Percentiles rank a stretch among this genome's conserved stretches.
Conservation (phyloP, 2,329 filamentous ascomycete species). For the Reticulascus tulasneorum region DNA sequence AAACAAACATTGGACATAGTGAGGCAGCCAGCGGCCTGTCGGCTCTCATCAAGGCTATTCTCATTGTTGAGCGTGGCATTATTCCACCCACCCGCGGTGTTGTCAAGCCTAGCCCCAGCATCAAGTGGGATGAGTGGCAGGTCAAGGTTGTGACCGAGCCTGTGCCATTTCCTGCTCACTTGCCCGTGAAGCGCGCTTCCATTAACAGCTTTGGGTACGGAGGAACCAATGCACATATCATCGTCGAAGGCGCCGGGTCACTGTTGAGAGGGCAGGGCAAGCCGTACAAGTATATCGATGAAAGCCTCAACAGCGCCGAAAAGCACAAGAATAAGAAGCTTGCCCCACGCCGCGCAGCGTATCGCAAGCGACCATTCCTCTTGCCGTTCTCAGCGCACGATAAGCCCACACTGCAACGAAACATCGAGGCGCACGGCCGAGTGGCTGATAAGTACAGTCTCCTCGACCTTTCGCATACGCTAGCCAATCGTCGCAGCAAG, state of each 20-base stretch:
- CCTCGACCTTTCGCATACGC: background rate
- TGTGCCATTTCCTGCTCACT: background rate
- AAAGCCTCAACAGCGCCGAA: too few species aligned
- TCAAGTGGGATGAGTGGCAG: background rate
- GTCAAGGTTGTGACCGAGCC: background rate
- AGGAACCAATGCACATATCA: conserved; percentile 7
- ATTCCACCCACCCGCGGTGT: conserved; percentile 22
- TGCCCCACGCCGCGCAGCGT: background rate
- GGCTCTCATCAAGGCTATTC: conserved; percentile 21
- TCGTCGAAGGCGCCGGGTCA: conserved; percentile 1
- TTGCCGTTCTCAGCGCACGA: conserved; percentile 1
- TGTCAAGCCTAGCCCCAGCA: conserved; percentile 19
- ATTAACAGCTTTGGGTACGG: conserved; percentile 14
- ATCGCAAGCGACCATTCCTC: conserved; percentile 1
- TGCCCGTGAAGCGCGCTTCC: conserved; percentile 2
- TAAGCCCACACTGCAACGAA: background rate
- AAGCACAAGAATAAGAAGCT: too few species aligned
- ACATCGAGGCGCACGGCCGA: background rate
- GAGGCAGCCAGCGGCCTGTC: conserved; percentile 24
- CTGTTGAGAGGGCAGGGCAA: too few species aligned
- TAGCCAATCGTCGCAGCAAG: background rate
- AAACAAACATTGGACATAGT: conserved; percentile 21
- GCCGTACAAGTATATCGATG: too few species aligned
- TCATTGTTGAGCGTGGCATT: conserved; percentile 20
- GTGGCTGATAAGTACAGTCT: background rate